Base-by-base conservation (phyloP, 768 basidiomycete genomes). In the Mycena olivaceomarginata region DNA sequence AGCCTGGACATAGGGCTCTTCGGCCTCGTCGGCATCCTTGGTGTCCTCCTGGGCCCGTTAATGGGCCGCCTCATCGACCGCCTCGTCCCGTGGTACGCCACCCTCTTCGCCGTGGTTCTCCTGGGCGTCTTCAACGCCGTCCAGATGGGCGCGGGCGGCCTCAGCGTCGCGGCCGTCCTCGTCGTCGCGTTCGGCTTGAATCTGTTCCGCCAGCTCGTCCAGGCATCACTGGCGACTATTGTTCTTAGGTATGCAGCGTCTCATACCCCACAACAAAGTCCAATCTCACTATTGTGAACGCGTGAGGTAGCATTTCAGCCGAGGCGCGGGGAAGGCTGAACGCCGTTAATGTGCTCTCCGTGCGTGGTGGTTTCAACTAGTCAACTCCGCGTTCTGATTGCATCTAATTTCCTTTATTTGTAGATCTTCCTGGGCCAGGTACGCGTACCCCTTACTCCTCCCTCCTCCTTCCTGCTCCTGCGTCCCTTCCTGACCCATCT, bases 361-460 rank as follows among this genome's bases (percentile, higher is more conserved):
- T 94, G 81, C 77, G 89, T 83, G 45, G 2, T 31, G 31, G 31
- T 31, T 18, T n/a, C 31, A 65, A 10, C 56, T 25, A 60, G 15
- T 63, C 59, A 37, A 15, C 25, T 62, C 67, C 65, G 20, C 71
- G n/a, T 18, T 18, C 73, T 15, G 10, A 20, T 16, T 7, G 9
- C 18, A n/a, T 15, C 10, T n/a, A 7, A 15, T n/a, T 22, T n/a
- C 5, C n/a, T 53, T 22, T 22, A 31, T 53, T 22, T 20, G 2
- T 65, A 91, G 90, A 84, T 94, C 25, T 95, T 95, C 83, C 88
- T 95, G n/a, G 96, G 96, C 0, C 95, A 97, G 86, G 94, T 96
- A 20, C 16, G 41, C n/a, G 9, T 13, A 2, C 5, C 37, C 25
- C 12, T 31, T 4, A 15, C 7, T 31, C 37, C 8, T 41, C 31